These are phyloP conservation scores for Candida anutae DNA, from an alignment of 1,139 yeast species.

Conservation along the genomic window DNA sequence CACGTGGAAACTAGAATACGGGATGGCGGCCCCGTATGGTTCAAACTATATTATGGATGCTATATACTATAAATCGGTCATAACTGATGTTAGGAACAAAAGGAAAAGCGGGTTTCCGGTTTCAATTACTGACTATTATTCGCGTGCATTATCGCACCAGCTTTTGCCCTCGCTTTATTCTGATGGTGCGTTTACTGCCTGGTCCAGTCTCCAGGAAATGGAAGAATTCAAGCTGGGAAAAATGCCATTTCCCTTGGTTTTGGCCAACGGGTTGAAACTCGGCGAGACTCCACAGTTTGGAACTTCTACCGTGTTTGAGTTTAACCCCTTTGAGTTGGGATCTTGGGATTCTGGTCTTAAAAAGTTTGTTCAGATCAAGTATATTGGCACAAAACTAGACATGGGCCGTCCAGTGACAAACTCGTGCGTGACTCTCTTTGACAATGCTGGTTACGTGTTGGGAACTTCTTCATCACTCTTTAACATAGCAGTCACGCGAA, in stretches of 20 bases:
- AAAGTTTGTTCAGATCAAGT: conserved; percentile 21
- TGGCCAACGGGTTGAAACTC: conserved; percentile 12
- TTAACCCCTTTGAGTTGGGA: conserved; percentile 16
- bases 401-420: conserved; percentile 20
- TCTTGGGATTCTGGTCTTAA: conserved; percentile 16
- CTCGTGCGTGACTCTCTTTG: conserved; percentile 12
- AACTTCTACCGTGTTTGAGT: conserved; percentile 14
- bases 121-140: conserved; percentile 16
- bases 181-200: conserved; percentile 12
- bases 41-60: conserved; percentile 31
- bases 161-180: conserved; percentile 8
- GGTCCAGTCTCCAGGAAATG: conserved; percentile 20
- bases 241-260: conserved; percentile 16
- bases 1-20: conserved; percentile 24
- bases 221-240: conserved; percentile 17
- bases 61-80: conserved; percentile 8
- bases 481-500: conserved; percentile 21
- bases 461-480: conserved; percentile 15
- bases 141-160: conserved; percentile 14
- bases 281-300: conserved; percentile 8
- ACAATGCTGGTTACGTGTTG: conserved; percentile 15
- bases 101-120: conserved; percentile 10
- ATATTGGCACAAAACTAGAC: conserved; percentile 23
- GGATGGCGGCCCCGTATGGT: conserved; percentile 14
- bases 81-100: conserved; percentile 13